A percentile compares a stretch with the other conserved stretches of the same genome.
phyloP scores from a whole-genome alignment of 1,139 yeast genomes.

The Suhomyces maxii region DNA sequence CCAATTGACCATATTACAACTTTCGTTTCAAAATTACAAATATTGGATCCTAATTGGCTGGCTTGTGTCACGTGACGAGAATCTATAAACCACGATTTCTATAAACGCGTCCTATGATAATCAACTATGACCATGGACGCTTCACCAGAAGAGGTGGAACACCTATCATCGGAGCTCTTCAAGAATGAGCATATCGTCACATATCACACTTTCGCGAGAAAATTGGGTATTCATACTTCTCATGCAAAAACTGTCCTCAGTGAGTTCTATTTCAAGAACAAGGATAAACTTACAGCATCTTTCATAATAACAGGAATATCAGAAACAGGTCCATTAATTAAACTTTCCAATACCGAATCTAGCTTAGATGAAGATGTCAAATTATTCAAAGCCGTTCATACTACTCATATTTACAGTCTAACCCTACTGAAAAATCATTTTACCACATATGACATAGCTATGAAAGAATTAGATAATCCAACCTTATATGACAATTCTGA shows the following conservation, averaged over 20 bases:
- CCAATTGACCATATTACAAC: no score
- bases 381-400: conserved; percentile 22
- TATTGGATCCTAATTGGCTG: background rate
- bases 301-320: conserved; percentile 35
- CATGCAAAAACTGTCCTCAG: conserved; percentile 32
- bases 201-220: conserved; percentile 31
- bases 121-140: conserved; percentile 38
- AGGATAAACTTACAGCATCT: conserved; percentile 31
- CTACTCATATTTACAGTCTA: conserved; percentile 37
- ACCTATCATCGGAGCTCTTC: conserved; percentile 28
- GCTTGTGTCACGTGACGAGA: background rate
- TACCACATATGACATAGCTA: conserved; percentile 26
- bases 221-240: conserved; percentile 27
- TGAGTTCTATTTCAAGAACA: conserved; percentile 35
- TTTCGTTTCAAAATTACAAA: no score
- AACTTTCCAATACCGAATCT: conserved; percentile 20
- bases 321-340: conserved; percentile 18
- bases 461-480: conserved; percentile 28
- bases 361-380: conserved; percentile 17
- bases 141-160: conserved; percentile 29
- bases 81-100: background rate
- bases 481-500: conserved; percentile 20
- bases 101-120: background rate
- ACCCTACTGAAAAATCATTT: conserved; percentile 18
- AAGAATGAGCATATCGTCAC: conserved; percentile 29